These are phyloP conservation scores for Citrus australasica DNA, from an alignment of 345 rosid species.

Conservation along the genomic window DNA sequence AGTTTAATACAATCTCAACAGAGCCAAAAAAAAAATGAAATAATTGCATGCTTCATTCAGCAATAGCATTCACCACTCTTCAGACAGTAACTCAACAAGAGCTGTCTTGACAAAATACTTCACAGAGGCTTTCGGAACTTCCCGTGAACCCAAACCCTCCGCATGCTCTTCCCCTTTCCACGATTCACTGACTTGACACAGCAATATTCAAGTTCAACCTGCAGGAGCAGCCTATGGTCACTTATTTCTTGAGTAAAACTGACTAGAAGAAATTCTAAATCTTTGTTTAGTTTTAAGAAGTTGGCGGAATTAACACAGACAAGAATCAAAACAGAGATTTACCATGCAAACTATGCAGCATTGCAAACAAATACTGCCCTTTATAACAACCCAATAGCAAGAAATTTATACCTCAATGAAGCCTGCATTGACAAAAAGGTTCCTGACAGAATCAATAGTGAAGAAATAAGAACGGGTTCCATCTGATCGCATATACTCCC, in stretches of 20 bases:
- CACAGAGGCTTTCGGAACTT: slow-evolving; percentile 68
- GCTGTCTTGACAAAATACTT: slow-evolving; percentile 3
- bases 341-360: not conserved
- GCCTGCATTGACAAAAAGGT: slow-evolving; percentile 62
- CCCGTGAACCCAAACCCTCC: slow-evolving; percentile 90
- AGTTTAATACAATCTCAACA: not conserved
- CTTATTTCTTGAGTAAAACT: not conserved
- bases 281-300: not conserved
- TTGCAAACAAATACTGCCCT: not conserved
- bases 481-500: slow-evolving; percentile 75
- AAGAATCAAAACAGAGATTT: not conserved
- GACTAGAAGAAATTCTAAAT: not conserved
- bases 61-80: not conserved
- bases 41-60: not conserved
- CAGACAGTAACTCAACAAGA: not conserved
- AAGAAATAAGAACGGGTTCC: slow-evolving; percentile 90
- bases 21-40: not conserved
- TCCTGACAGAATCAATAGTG: slow-evolving; percentile 55
- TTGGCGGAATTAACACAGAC: not conserved
- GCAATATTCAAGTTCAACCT: slow-evolving; percentile 86
- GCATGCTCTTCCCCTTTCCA: slow-evolving; percentile 65
- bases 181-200: slow-evolving; percentile 75
- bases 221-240: slow-evolving; percentile 10
- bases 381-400: not conserved
- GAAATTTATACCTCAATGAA: slow-evolving; percentile 58